Conservation (phyloP, 2,329 filamentous ascomycete genomes). For the Apiospora aurea region DNA sequence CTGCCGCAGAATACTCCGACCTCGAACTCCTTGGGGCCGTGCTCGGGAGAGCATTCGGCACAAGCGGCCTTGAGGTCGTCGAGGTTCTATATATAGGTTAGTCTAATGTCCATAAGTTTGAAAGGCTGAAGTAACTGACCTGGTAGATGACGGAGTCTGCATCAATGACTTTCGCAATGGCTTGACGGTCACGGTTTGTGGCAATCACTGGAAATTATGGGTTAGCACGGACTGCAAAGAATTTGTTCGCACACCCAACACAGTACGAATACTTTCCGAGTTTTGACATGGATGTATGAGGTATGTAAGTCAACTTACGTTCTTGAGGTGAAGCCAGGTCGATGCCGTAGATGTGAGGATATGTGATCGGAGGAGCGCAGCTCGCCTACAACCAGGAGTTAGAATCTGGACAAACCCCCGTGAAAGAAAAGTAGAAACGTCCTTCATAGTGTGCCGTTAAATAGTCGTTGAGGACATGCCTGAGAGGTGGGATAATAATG, state of each 20-base stretch:
- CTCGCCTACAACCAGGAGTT: constrained; percentile 46
- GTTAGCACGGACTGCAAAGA: not conserved
- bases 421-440: not conserved
- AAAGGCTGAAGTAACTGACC: not conserved
- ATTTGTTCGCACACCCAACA: not conserved
- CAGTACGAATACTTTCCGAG: no score
- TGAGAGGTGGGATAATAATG: not conserved
- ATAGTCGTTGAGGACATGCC: not conserved
- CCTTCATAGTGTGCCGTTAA: no score
- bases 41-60: constrained; percentile 69
- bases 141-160: constrained; percentile 77
- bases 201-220: constrained; percentile 38
- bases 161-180: constrained; percentile 61
- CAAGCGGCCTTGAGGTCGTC: constrained; percentile 83
- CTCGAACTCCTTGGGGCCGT: constrained; percentile 74
- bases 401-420: not conserved
- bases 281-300: not conserved
- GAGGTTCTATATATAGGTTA: constrained; percentile 62
- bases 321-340: constrained; percentile 76
- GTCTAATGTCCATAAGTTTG: not conserved
- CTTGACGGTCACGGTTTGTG: constrained; percentile 36
- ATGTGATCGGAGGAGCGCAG: constrained; percentile 81
- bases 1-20: constrained; percentile 90
- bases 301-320: not conserved
- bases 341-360: constrained; percentile 82